Conservation (phyloP, 2,329 filamentous ascomycete genomes). For the Fusarium robinianum region DNA sequence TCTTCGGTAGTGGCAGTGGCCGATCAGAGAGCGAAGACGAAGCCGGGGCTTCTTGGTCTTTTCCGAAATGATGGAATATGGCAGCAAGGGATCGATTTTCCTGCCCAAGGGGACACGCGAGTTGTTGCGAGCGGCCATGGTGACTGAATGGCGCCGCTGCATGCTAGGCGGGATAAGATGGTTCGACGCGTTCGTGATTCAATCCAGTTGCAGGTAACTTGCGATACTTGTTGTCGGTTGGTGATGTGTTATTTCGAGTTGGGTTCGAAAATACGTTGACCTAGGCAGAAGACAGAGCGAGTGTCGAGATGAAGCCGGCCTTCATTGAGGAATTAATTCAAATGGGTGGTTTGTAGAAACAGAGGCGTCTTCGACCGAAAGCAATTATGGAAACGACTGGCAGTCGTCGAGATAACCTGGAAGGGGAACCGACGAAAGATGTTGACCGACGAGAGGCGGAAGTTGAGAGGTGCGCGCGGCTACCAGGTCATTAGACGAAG, state of each 20-base stretch:
- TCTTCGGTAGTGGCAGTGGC: conserved; percentile 57
- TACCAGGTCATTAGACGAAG: conserved; percentile 34
- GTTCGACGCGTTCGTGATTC: conserved; percentile 25
- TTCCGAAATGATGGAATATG: conserved; percentile 40
- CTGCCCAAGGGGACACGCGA: conserved; percentile 38
- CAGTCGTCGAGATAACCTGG: conserved; percentile 36
- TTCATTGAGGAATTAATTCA: conserved; percentile 35
- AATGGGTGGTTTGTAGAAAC: conserved; percentile 24
- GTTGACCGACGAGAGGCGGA: conserved; percentile 25
- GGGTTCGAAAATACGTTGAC: conserved; percentile 24
- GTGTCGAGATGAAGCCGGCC: conserved; percentile 35
- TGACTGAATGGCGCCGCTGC: conserved; percentile 40
- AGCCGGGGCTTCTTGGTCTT: conserved; percentile 44
- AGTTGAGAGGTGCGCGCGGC: conserved; percentile 20
- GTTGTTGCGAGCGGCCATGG: conserved; percentile 43
- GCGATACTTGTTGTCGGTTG: conserved; percentile 7
- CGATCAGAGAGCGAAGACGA: conserved; percentile 51
- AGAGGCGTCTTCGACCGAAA: conserved; percentile 24
- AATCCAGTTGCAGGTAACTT: conserved; percentile 12
- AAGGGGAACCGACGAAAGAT: conserved; percentile 37
- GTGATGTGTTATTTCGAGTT: conserved; percentile 17
- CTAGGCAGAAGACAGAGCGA: conserved; percentile 28
- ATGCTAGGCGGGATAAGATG: conserved; percentile 33
- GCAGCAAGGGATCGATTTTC: conserved; percentile 42
- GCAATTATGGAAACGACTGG: conserved; percentile 38